Conservation (phyloP, 2,329 filamentous ascomycete species). For the Pseudonectria buxi region DNA sequence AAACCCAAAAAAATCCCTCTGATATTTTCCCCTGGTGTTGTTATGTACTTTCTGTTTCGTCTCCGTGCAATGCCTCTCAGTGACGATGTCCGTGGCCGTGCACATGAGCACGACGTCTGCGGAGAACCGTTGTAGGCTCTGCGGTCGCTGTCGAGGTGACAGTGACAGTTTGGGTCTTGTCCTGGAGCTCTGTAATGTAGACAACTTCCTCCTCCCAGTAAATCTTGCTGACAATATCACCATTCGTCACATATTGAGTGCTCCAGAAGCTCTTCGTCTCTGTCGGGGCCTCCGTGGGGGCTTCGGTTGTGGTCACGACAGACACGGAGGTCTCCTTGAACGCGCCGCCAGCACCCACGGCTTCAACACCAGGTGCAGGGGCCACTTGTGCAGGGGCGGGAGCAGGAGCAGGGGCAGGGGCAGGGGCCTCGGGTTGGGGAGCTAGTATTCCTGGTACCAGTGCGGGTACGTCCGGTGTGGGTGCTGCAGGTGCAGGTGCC, state of each 20-base stretch:
- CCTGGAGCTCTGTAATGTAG: conserved; percentile 42
- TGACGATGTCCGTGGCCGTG: conserved; percentile 29
- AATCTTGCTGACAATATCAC: conserved; percentile 47
- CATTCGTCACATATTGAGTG: conserved; percentile 47
- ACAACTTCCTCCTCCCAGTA: conserved; percentile 50
- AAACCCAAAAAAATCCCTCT: conserved; percentile 7
- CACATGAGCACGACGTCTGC: conserved; percentile 27
- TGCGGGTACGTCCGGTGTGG: no score
- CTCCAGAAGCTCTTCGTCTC: conserved; percentile 35
- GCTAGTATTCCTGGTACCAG: no score
- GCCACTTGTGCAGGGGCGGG: no score
- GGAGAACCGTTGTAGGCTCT: conserved; percentile 10
- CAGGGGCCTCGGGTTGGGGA: conserved; percentile 12
- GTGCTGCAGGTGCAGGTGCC: not conserved
- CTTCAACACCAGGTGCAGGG: not conserved
- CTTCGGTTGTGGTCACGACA: conserved; percentile 16
- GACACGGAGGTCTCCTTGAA: conserved; percentile 9
- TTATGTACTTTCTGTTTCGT: conserved; percentile 6
- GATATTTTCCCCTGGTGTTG: conserved; percentile 8
- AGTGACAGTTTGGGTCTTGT: conserved; percentile 35
- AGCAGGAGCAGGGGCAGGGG: conserved; percentile 8
- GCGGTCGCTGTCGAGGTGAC: conserved; percentile 24
- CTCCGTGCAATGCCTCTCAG: conserved; percentile 8
- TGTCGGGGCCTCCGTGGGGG: conserved; percentile 15
- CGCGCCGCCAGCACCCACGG: conserved; percentile 7